These are phyloP conservation scores for Lotus japonicus DNA, from an alignment of 306 rosid species.

Conservation along the genomic window DNA sequence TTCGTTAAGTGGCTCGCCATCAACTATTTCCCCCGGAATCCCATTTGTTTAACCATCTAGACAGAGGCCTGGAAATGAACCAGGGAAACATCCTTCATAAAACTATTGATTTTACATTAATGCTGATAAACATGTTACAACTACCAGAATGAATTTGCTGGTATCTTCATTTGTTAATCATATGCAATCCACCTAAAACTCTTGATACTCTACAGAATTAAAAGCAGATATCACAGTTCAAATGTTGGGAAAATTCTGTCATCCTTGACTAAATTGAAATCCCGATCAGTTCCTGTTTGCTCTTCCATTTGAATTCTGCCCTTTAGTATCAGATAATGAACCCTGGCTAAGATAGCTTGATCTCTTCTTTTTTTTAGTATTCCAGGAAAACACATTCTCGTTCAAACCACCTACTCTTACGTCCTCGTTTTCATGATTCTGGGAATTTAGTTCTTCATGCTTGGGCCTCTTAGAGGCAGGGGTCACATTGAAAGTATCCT, in stretches of 20 bases:
- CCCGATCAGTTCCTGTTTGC: conserved; percentile 40
- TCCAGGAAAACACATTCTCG: conserved; percentile 55
- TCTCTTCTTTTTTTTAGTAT: conserved; percentile 65
- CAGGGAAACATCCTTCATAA: background rate
- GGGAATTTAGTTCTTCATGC: conserved; percentile 32
- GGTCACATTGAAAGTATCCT: conserved; percentile 32
- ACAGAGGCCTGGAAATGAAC: no score
- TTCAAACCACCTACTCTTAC: no score
- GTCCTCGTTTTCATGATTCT: conserved; percentile 43
- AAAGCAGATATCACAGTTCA: conserved; percentile 15
- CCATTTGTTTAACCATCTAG: background rate
- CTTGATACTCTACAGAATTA: background rate
- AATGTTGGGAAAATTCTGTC: background rate
- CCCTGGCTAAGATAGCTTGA: conserved; percentile 48
- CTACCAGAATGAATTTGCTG: conserved; percentile 24
- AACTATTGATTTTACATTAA: conserved; percentile 21
- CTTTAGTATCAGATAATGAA: conserved; percentile 51
- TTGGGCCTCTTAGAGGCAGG: conserved; percentile 48
- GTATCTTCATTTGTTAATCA: conserved; percentile 20
- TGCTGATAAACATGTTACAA: conserved; percentile 12
- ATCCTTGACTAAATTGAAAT: background rate
- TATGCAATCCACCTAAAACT: conserved; percentile 9
- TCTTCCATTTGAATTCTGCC: conserved; percentile 49
- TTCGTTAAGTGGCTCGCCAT: no score
- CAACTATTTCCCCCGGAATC: no score